Percentiles rank a stretch among this genome's conserved stretches.
These are phyloP conservation scores for Populus ilicifolia DNA, from an alignment of 345 rosid genomes.

Conservation along the genomic window DNA sequence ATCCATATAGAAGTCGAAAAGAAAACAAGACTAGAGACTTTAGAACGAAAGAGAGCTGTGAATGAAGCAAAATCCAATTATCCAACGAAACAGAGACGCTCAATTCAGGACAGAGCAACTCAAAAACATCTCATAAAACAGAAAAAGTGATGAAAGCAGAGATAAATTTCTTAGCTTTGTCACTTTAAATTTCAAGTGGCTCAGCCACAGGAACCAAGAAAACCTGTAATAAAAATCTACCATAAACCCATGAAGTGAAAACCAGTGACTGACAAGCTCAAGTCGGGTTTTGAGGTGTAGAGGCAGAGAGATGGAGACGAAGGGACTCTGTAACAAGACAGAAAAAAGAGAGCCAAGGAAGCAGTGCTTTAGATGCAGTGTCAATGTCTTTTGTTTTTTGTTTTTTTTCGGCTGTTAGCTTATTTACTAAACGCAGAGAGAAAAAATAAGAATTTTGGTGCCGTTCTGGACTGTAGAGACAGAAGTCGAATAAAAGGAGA, in stretches of 20 bases:
- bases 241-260: not conserved
- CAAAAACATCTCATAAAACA: not conserved
- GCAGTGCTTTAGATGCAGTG: not conserved
- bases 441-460: not conserved
- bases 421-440: not conserved
- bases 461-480: not conserved
- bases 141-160: not conserved
- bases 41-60: not conserved
- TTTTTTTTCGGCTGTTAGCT: not conserved
- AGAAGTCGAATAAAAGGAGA: not conserved
- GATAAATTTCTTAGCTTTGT: not conserved
- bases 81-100: not conserved
- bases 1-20: not conserved
- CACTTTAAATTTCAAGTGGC: slow-evolving; percentile 7
- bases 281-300: not conserved
- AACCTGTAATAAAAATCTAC: not conserved
- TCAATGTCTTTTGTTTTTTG: too few species aligned
- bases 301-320: not conserved
- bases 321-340: not conserved
- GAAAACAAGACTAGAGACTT: not conserved
- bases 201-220: slow-evolving; percentile 6
- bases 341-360: not conserved
- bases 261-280: not conserved
- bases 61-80: not conserved
- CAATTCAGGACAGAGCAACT: not conserved